These are phyloP conservation scores for Amanita rubescens DNA, from an alignment of 768 basidiomycete species.

Conservation along the genomic window DNA sequence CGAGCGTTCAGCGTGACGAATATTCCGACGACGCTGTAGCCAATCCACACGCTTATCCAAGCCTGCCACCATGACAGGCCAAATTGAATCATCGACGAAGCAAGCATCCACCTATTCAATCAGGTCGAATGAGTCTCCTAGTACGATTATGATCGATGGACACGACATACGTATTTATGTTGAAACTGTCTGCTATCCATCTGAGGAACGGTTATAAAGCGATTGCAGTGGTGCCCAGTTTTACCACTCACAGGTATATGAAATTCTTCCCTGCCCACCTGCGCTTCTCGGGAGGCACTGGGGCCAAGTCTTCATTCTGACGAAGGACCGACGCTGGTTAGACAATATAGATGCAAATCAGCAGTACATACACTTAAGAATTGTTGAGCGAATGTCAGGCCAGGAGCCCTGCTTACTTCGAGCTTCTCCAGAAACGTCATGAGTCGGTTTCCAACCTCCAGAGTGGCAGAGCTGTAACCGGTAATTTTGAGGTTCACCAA, in stretches of 20 bases:
- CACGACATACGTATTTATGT: constrained; percentile 58
- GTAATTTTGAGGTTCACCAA: neutral
- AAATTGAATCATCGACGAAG: constrained; percentile 63
- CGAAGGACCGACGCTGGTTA: neutral
- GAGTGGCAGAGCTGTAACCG: neutral
- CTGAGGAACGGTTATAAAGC: constrained; percentile 23
- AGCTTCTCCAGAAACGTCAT: constrained; percentile 32
- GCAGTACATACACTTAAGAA: constrained; percentile 46
- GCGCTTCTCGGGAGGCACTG: constrained; percentile 55
- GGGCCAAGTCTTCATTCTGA: constrained; percentile 61
- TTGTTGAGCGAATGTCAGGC: constrained; percentile 44
- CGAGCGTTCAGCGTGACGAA: constrained; percentile 75
- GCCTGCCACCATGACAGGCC: constrained; percentile 82
- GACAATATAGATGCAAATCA: neutral
- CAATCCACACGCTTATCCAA: constrained; percentile 74
- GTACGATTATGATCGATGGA: too few species aligned
- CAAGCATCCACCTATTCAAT: constrained; percentile 62
- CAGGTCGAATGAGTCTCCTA: neutral
- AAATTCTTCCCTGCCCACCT: constrained; percentile 65
- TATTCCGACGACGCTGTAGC: constrained; percentile 49
- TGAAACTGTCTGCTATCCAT: constrained; percentile 80
- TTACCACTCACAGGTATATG: constrained; percentile 47
- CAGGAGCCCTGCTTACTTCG: constrained; percentile 48
- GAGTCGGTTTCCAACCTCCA: too few species aligned
- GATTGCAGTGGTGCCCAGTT: neutral